Conservation (phyloP, 345 rosid genomes). For the Syzygium grande region DNA sequence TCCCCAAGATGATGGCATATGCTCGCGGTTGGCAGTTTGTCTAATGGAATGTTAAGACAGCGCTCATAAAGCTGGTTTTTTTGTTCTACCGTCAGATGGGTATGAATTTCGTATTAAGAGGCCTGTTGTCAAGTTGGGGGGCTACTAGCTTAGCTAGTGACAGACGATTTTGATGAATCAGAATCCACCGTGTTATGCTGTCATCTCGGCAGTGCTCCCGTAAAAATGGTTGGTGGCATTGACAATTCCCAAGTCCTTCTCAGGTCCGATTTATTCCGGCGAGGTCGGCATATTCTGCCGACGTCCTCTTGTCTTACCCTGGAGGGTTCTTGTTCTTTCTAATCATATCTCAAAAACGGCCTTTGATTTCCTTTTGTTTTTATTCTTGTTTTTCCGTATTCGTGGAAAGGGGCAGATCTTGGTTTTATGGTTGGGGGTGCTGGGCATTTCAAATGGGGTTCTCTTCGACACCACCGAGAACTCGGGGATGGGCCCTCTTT, state of each 20-base stretch:
- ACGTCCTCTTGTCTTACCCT: neutral
- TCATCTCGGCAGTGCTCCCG: neutral
- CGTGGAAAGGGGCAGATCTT: neutral
- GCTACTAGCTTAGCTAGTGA: neutral
- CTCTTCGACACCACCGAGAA: neutral
- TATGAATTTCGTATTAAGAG: neutral
- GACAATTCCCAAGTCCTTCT: neutral
- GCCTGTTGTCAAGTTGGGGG: neutral
- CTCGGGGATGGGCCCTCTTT: neutral
- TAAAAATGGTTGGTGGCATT: neutral
- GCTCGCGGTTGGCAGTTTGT: neutral
- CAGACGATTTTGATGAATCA: neutral
- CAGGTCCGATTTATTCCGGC: neutral
- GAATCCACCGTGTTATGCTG: neutral
- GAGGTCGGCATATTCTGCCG: neutral
- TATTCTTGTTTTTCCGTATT: neutral
- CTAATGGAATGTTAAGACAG: neutral
- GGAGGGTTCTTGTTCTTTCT: neutral
- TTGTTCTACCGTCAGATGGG: neutral
- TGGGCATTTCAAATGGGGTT: neutral
- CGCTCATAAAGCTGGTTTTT: neutral
- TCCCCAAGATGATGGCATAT: neutral
- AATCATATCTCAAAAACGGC: neutral
- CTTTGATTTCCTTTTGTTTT: neutral
- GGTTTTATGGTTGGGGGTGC: neutral